These are phyloP conservation scores for Aspergillus clavatus DNA, from an alignment of 2,329 filamentous ascomycete genomes.

Conservation along the genomic window DNA sequence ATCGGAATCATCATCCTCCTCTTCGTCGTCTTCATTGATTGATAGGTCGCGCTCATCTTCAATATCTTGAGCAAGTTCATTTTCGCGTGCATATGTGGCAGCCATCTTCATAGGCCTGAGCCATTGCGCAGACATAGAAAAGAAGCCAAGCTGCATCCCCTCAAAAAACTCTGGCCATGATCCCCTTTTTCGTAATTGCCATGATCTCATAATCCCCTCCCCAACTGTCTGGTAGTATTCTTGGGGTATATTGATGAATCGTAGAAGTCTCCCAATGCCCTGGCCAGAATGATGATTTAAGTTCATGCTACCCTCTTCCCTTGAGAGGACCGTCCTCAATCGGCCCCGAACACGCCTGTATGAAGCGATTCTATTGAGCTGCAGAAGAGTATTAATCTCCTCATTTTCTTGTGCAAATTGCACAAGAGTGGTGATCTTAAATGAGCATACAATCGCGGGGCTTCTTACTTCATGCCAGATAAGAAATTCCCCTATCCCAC, in stretches of 20 bases:
- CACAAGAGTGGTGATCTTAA: constrained; percentile 22
- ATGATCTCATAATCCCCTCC: constrained; percentile 16
- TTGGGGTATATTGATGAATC: constrained; percentile 16
- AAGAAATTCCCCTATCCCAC: constrained; percentile 29
- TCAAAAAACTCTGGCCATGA: constrained; percentile 10
- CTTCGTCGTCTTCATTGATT: neutral
- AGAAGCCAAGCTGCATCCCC: constrained; percentile 11
- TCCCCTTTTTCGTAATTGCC: constrained; percentile 14
- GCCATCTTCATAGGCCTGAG: too few relatives aligned
- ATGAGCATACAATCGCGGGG: constrained; percentile 25
- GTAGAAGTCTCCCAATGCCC: constrained; percentile 21
- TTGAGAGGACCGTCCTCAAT: constrained; percentile 15
- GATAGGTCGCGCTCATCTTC: neutral
- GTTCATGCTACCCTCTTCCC: neutral
- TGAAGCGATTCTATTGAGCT: constrained; percentile 17
- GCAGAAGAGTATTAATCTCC: constrained; percentile 24
- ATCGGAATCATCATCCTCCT: neutral
- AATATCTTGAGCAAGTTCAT: neutral
- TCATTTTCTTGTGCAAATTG: constrained; percentile 10
- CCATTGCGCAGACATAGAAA: neutral
- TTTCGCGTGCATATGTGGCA: too few relatives aligned
- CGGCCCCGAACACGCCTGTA: neutral
- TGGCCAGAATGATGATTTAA: constrained; percentile 17
- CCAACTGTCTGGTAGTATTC: constrained; percentile 20
- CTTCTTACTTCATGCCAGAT: constrained; percentile 30